Evolutionary conservation across 2,329 filamentous ascomycete species (phyloP).

Genomic region (Exophiala phaeomuriformis): DNA sequence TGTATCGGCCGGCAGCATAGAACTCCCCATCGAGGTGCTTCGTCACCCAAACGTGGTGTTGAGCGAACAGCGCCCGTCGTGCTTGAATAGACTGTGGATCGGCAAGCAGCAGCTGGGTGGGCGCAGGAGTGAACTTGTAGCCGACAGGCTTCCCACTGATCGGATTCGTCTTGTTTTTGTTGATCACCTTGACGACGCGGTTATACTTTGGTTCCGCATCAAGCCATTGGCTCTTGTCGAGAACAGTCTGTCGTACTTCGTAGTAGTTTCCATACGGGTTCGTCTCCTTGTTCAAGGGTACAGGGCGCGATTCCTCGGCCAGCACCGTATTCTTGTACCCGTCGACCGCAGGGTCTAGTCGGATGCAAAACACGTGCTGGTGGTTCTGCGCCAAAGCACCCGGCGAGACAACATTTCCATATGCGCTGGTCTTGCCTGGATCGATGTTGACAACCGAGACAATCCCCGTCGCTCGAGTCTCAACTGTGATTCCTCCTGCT

Average conservation of each 20-base stretch:
- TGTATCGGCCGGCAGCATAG: slow-evolving; percentile 45
- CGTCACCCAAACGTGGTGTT: background rate
- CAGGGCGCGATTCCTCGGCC: slow-evolving; percentile 52
- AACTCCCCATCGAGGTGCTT: slow-evolving; percentile 45
- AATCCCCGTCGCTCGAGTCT: slow-evolving; percentile 62
- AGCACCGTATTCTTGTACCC: slow-evolving; percentile 49
- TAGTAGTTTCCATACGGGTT: slow-evolving; percentile 38
- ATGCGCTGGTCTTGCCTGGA: slow-evolving; percentile 57
- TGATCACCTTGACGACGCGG: background rate
- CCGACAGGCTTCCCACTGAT: background rate
- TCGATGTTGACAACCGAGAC: slow-evolving; percentile 60
- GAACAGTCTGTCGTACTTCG: background rate
- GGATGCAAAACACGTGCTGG: slow-evolving; percentile 67
- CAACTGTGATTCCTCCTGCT: slow-evolving; percentile 58
- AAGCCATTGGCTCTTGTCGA: background rate
- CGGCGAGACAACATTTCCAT: slow-evolving; percentile 61
- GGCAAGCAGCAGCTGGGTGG: background rate
- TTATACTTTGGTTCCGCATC: background rate
- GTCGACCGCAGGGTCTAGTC: slow-evolving; percentile 49
- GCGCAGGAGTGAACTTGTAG: background rate
- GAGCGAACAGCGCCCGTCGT: background rate
- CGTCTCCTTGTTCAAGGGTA: slow-evolving; percentile 47
- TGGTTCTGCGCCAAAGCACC: slow-evolving; percentile 63
- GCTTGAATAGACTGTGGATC: background rate
- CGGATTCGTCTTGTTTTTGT: background rate